A percentile compares a stretch with the other conserved stretches of the same genome.
Evolutionary conservation across 2,329 filamentous ascomycete genomes (phyloP).

Genomic region (Aspergillus sp.): DNA sequence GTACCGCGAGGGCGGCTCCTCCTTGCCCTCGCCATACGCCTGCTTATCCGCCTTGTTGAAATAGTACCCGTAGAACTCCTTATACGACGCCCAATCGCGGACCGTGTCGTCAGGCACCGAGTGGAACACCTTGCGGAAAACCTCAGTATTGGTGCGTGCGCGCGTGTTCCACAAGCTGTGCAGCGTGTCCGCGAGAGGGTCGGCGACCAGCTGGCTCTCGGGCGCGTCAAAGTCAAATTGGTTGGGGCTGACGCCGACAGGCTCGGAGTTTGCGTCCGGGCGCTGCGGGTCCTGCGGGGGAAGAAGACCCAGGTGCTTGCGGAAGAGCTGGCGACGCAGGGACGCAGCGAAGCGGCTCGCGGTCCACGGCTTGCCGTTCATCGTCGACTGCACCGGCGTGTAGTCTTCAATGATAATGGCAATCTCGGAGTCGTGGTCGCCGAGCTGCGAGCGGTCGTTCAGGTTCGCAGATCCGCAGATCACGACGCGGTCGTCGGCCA

Average conservation of each 20-base stretch:
- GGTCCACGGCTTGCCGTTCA: slow-evolving; percentile 74
- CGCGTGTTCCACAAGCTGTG: slow-evolving; percentile 57
- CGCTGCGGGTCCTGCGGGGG: slow-evolving; percentile 67
- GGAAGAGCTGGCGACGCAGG: slow-evolving; percentile 78
- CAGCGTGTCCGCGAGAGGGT: slow-evolving; percentile 57
- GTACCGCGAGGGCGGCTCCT: slow-evolving; percentile 54
- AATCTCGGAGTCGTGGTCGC: slow-evolving; percentile 86
- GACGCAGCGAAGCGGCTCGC: slow-evolving; percentile 81
- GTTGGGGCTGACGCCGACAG: slow-evolving; percentile 53
- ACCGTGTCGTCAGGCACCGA: slow-evolving; percentile 59
- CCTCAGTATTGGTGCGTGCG: slow-evolving; percentile 58
- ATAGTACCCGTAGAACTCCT: slow-evolving; percentile 61
- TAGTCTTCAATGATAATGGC: slow-evolving; percentile 87
- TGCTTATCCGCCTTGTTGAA: slow-evolving; percentile 48
- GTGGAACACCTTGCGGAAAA: slow-evolving; percentile 62
- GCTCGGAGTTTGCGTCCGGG: slow-evolving; percentile 57
- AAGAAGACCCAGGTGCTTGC: slow-evolving; percentile 83
- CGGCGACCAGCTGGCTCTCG: slow-evolving; percentile 52
- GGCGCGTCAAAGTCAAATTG: slow-evolving; percentile 51
- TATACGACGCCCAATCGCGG: slow-evolving; percentile 60
- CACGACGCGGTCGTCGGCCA: slow-evolving; percentile 80
- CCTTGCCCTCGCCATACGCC: slow-evolving; percentile 44
- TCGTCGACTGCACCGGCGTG: slow-evolving; percentile 64
- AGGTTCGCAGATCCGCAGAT: slow-evolving; percentile 87
- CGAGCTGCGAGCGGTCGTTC: slow-evolving; percentile 86